These are phyloP conservation scores for Cardiospermum halicacabum DNA, from an alignment of 345 rosid genomes.

Conservation along the genomic window DNA sequence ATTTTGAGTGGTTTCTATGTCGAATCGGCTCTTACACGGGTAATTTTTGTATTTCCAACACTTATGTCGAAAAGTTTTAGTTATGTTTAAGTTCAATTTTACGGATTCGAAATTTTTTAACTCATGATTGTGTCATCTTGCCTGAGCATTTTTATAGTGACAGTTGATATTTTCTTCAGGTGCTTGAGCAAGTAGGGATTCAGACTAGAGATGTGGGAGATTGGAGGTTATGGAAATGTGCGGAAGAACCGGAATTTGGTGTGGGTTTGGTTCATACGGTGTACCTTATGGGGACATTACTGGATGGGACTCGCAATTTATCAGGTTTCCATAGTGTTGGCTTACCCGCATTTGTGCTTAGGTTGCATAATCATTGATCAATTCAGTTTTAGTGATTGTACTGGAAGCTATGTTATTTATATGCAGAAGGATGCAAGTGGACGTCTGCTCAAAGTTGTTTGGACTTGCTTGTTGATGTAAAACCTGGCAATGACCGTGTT, in stretches of 20 bases:
- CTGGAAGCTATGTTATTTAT: conserved; percentile 5
- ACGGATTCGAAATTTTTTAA: background rate
- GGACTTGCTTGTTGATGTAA: conserved; percentile 43
- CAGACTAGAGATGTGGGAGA: conserved; percentile 35
- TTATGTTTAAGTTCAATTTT: background rate
- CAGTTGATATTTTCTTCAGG: conserved; percentile 35
- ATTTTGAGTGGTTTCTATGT: conserved; percentile 40
- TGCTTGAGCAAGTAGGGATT: conserved; percentile 47
- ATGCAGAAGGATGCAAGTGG: conserved; percentile 65
- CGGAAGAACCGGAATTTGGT: conserved; percentile 82
- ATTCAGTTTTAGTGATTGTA: background rate
- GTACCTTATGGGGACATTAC: conserved; percentile 47
- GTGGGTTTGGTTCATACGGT: conserved; percentile 50
- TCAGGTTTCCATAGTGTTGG: conserved; percentile 37
- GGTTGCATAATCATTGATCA: background rate
- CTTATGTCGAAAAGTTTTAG: background rate
- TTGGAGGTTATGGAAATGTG: conserved; percentile 56
- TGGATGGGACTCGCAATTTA: conserved; percentile 17
- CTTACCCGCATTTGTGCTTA: background rate
- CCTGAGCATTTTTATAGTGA: too few relatives aligned
- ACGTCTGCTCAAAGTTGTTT: conserved; percentile 54
- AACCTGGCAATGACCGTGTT: conserved; percentile 56
- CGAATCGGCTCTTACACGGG: conserved; percentile 40
- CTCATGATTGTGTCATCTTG: background rate
- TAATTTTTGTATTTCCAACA: conserved; percentile 13